These are phyloP conservation scores for Tolypocladium amazonense DNA, from an alignment of 2,329 filamentous ascomycete genomes.

Conservation along the genomic window DNA sequence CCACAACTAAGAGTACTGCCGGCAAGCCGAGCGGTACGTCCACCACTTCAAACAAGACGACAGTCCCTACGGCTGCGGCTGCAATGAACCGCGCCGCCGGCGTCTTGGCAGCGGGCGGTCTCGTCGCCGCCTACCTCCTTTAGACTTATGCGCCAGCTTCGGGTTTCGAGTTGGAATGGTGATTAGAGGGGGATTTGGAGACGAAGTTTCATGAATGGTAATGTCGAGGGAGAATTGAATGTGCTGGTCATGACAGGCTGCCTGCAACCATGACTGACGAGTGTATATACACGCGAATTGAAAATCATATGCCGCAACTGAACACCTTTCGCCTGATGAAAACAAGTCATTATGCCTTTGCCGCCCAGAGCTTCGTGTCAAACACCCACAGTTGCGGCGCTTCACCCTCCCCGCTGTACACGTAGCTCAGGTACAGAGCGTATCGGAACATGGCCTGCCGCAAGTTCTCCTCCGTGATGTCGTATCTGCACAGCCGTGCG, in stretches of 20 bases:
- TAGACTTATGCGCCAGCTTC: constrained; percentile 13
- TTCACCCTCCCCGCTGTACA: constrained; percentile 11
- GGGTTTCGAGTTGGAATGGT: neutral
- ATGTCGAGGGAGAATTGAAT: neutral
- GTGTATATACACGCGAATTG: neutral
- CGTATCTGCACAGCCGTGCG: constrained; percentile 9
- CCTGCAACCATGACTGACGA: neutral
- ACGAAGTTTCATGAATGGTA: neutral
- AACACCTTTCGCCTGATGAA: neutral
- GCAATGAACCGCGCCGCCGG: constrained; percentile 18
- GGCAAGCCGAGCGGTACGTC: neutral
- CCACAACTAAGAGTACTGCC: neutral
- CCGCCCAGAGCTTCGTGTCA: constrained; percentile 8
- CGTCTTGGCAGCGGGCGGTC: constrained; percentile 22
- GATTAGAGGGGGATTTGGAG: neutral
- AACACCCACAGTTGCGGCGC: constrained; percentile 21
- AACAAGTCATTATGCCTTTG: neutral
- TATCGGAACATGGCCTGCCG: constrained; percentile 21
- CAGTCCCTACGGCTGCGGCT: constrained; percentile 14
- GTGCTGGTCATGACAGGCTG: neutral
- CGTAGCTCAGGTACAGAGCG: constrained; percentile 23
- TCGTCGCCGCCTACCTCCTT: constrained; percentile 29
- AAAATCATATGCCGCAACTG: neutral
- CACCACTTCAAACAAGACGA: constrained; percentile 4
- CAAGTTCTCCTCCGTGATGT: constrained; percentile 13